Conservation (phyloP, 169 alveolate genomes). For the Cryptosporidium xiaoi region DNA sequence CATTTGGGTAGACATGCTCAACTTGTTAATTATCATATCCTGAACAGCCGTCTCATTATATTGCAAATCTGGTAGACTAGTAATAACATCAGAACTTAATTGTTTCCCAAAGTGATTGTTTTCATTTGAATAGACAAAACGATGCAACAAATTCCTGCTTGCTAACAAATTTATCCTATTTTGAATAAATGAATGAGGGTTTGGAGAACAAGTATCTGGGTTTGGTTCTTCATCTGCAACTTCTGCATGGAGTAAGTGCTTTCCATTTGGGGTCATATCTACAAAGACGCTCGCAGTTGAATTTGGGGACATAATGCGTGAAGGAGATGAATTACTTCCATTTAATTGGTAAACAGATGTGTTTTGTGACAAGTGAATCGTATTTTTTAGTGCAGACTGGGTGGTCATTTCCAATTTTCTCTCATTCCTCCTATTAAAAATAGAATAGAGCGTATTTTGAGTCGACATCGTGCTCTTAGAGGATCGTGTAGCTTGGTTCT, state of each 20-base stretch:
- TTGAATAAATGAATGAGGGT: conserved; percentile 26
- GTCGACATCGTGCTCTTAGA: conserved; percentile 22
- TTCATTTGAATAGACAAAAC: conserved; percentile 36
- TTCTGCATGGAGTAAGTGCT: conserved; percentile 45
- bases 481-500: conserved; percentile 6
- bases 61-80: conserved; percentile 63
- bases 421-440: conserved; percentile 34
- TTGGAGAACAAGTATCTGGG: conserved; percentile 71
- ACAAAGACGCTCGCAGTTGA: conserved; percentile 71
- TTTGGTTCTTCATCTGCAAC: conserved; percentile 74
- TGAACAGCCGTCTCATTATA: conserved; percentile 73
- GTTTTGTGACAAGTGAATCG: conserved; percentile 12
- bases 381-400: conserved; percentile 40
- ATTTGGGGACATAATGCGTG: conserved; percentile 46
- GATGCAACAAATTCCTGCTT: conserved; percentile 55
- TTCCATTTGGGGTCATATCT: conserved; percentile 73
- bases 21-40: conserved; percentile 65
- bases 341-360: conserved; percentile 3
- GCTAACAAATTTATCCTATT: conserved; percentile 59
- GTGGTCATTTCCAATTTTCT: conserved; percentile 20
- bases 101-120: conserved; percentile 48
- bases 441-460: conserved; percentile 17
- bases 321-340: conserved; percentile 57
- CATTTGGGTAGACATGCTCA: conserved; percentile 65
- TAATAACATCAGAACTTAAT: conserved; percentile 42